Evolutionary conservation across 306 rosid species (phyloP).

Genomic region (Pterocarpus santalinus): DNA sequence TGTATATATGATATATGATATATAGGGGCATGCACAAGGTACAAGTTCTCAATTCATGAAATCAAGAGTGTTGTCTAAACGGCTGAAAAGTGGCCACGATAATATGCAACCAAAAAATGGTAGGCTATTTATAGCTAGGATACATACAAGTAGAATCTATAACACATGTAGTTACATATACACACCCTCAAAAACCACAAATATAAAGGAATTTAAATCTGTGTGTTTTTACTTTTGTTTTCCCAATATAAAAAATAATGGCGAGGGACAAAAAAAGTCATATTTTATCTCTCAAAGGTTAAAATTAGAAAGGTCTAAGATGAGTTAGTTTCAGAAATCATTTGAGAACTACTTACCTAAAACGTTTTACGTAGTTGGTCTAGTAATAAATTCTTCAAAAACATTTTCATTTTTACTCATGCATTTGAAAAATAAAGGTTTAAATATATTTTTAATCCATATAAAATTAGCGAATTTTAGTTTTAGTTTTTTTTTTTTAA

Average conservation of each 20-base stretch:
- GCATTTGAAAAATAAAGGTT: no score
- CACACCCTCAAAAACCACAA: conserved; percentile 28
- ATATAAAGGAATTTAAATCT: background rate
- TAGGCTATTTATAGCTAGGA: conserved; percentile 1
- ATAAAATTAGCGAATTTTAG: no score
- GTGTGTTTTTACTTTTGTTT: conserved; percentile 38
- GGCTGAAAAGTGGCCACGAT: conserved; percentile 29
- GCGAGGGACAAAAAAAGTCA: no score
- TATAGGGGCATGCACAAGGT: background rate
- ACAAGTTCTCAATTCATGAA: conserved; percentile 5
- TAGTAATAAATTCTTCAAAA: no score
- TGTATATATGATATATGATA: background rate
- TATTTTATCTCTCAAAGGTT: no score
- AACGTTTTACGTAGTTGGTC: no score
- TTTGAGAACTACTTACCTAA: background rate
- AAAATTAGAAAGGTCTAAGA: no score
- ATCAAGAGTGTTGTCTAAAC: background rate
- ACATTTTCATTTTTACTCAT: no score
- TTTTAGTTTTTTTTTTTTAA: no score
- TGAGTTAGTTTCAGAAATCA: no score
- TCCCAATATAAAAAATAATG: background rate
- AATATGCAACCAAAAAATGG: conserved; percentile 18
- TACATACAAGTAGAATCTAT: background rate
- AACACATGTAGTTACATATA: background rate
- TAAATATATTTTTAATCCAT: no score